Base-by-base conservation (phyloP, 2,329 filamentous ascomycete species). In the Chalara sp. region DNA sequence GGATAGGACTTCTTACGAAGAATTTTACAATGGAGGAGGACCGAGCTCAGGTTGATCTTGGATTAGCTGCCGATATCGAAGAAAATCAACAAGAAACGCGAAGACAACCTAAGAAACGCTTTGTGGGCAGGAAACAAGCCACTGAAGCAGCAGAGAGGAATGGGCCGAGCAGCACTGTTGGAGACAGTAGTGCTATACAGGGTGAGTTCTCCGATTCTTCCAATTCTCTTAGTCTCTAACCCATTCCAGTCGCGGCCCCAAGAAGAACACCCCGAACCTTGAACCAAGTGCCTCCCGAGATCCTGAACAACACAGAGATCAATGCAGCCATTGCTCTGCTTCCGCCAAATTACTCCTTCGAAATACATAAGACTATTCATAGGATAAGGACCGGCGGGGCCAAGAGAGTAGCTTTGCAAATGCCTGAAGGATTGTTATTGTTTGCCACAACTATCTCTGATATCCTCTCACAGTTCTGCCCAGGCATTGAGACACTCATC, bases 361-460 rank as follows among this genome's bases (percentile, higher is more conserved):
- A 99, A 72, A 90, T 99, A 50, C 93, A 89, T 66, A 99, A 99
- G 73, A 99, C 93, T 6, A 95, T 99, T 62, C 90, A 97, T 70
- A 84, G 92, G 45, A 91, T 99, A 67, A 86, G 89, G 43, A 86
- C 84, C 1, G 82, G 86, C 6, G 83, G 80, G 6, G 84, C 91
- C 1, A 92, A 84, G 65, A 86, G 84, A 58, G 84, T 99, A 2
- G 95, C 92, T 0, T 76, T 99, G n/a, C 93, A 99, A 69, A 93
- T 99, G 76, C 93, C 93, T 5, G 95, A 99, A 69, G 93, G 93
- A 1, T 78, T 99, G 1, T 80, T 99, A 31, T 76, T 99, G 51
- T 99, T 99, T 67, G 93, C 93, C 28, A 97, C 93, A 30, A 99
- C 93, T 35, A 92, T 99, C 59, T 96, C 93, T 4, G 93, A 99